Evolutionary conservation across 176 grass and related monocot species (phyloP).

Genomic region (Elymus sibiricus): DNA sequence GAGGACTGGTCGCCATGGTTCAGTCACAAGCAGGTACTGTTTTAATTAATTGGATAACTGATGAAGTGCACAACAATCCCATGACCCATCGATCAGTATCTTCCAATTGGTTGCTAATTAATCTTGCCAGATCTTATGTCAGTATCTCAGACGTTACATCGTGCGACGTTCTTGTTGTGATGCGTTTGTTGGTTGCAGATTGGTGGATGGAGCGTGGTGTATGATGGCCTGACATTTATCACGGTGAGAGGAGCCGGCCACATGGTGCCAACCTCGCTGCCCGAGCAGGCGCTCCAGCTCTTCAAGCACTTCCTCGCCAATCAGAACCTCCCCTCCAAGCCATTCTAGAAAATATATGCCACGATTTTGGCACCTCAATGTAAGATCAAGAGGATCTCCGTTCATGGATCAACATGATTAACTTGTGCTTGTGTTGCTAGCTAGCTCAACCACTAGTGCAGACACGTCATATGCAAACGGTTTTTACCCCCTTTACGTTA

Average conservation of each 20-base stretch:
- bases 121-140: neutral
- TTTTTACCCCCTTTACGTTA: no score
- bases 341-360: constrained; percentile 9
- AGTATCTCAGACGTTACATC: neutral
- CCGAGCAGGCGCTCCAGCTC: constrained; percentile 11
- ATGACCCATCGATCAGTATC: neutral
- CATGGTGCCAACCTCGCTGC: constrained; percentile 35
- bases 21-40: neutral
- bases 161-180: neutral
- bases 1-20: constrained; percentile 52
- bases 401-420: no score
- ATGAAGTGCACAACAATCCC: neutral
- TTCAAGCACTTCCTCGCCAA: constrained; percentile 42
- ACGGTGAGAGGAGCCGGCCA: constrained; percentile 48
- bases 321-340: constrained; percentile 26
- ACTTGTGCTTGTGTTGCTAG: no score
- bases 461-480: no score
- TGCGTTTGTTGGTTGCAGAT: constrained; percentile 27
- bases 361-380: neutral
- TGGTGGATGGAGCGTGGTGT: constrained; percentile 55
- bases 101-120: neutral
- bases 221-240: constrained; percentile 51
- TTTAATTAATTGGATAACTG: neutral
- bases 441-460: no score
- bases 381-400: neutral